Base-by-base conservation (phyloP, 495 filamentous ascomycete genomes). In the Trichoderma reesei region DNA sequence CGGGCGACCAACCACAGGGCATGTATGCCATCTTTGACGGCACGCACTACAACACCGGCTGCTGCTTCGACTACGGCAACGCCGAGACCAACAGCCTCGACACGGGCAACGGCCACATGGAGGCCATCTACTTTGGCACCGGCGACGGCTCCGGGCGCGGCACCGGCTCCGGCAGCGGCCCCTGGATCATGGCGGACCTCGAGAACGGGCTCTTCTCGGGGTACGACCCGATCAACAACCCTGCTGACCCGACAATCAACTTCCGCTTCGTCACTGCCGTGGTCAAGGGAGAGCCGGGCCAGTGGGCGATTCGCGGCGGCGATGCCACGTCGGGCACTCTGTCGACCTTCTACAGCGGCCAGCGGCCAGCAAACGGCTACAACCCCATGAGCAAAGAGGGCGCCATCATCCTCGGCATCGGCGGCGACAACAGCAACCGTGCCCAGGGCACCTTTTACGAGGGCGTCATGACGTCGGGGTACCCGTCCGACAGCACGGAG, bases 11-110 rank as follows among this genome's bases (percentile, higher is more conserved):
- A 36, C 34, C 83, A 0, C 77, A 86, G 73, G 83, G 82, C 62
- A 81, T 86, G 73, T 86, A 86, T 67, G 81, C 80, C 0, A 79
- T 86, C 44, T 73, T 86, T 36, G 83, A 86, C 60, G 83, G 82
- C 3, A 85, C 82, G 6, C 81, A 85, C 67, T 85, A 82, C 72
- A 85, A 85, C 62, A 74, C 64, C 38, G 76, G 41, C 33, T 86
- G 83, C 75, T 86, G 83, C 74, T 86, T 83, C 66, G 83, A 86
- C 70, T 86, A 86, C 60, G 83, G 83, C 61, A 86, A 86, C 60
- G 83, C 83, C 54, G 83, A 86, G 72, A 78, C 73, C 39, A 83
- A 69, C 69, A 80, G 71, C 65, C 70, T 33, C 6, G 83, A 85
- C 66, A 85, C 82, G 3, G 83, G 83, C 51, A 76, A 77, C 65